These are phyloP conservation scores for Coriaria nepalensis DNA, from an alignment of 306 rosid genomes.

Conservation along the genomic window DNA sequence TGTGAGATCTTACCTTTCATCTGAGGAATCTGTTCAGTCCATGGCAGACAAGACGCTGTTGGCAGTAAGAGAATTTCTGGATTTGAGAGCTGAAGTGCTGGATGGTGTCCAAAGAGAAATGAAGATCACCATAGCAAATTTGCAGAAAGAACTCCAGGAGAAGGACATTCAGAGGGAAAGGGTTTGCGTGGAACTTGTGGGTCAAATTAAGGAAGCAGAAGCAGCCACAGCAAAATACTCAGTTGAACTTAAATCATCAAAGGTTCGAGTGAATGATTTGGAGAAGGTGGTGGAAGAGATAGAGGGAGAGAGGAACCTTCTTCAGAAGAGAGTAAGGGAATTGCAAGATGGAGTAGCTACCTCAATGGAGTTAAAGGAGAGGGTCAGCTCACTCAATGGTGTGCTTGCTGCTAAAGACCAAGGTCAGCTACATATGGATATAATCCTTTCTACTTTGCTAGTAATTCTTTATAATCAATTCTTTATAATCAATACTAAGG, in stretches of 20 bases:
- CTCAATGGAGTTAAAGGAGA: conserved; percentile 53
- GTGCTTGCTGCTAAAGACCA: conserved; percentile 72
- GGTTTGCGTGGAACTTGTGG: conserved; percentile 72
- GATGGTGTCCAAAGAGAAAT: conserved; percentile 56
- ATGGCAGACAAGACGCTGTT: conserved; percentile 48
- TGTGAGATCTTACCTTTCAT: conserved; percentile 13
- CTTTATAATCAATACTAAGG: conserved; percentile 7
- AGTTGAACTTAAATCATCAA: conserved; percentile 57
- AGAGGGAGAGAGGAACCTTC: conserved; percentile 37
- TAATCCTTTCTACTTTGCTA: not conserved
- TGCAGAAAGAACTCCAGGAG: conserved; percentile 89
- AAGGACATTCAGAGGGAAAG: conserved; percentile 78
- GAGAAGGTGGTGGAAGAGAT: conserved; percentile 39
- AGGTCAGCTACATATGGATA: conserved; percentile 34
- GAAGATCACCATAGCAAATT: conserved; percentile 47
- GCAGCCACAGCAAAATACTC: conserved; percentile 43
- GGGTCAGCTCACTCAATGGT: conserved; percentile 46
- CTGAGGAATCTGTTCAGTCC: conserved; percentile 50
- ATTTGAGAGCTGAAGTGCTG: conserved; percentile 44
- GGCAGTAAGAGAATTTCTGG: conserved; percentile 49
- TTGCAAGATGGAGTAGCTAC: conserved; percentile 35
- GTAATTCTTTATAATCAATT: not conserved
- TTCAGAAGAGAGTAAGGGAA: conserved; percentile 54
- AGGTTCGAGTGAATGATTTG: conserved; percentile 35
- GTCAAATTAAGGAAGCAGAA: conserved; percentile 81